phyloP scores from a whole-genome alignment of 345 rosid species.

The Eucalyptus urophylla region DNA sequence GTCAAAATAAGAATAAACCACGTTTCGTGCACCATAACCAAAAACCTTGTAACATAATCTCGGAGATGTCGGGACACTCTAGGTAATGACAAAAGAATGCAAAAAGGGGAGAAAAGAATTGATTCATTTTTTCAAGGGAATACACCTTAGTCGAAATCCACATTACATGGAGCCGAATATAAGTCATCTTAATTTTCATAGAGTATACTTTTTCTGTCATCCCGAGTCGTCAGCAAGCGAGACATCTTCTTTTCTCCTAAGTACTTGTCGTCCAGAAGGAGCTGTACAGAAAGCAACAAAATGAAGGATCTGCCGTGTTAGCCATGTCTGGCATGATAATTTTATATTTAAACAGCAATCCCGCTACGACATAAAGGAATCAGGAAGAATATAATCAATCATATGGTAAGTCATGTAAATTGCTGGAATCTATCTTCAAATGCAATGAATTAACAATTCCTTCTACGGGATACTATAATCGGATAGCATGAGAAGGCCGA shows the following conservation, averaged over 20 bases:
- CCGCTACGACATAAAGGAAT: not conserved
- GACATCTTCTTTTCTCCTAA: not conserved
- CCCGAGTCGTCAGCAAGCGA: not conserved
- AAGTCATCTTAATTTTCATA: not conserved
- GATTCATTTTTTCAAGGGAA: not conserved
- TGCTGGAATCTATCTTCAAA: not conserved
- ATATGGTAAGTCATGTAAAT: not conserved
- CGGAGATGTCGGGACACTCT: not conserved
- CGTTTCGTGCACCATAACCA: not conserved
- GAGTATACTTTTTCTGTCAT: not conserved
- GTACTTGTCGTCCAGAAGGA: not conserved
- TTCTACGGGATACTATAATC: not conserved
- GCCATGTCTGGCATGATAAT: not conserved
- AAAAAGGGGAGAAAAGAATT: not conserved
- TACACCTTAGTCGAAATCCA: not conserved
- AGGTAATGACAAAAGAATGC: not conserved
- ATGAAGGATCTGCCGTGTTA: not conserved
- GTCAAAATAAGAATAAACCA: not conserved
- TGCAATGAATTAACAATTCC: not conserved
- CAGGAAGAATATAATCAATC: not conserved
- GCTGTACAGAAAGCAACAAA: not conserved
- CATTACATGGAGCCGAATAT: not conserved
- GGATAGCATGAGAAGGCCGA: not conserved
- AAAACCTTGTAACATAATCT: not conserved
- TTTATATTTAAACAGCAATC: not conserved